Conservation (phyloP, 257 asterid species). For the Coffea canephora region DNA sequence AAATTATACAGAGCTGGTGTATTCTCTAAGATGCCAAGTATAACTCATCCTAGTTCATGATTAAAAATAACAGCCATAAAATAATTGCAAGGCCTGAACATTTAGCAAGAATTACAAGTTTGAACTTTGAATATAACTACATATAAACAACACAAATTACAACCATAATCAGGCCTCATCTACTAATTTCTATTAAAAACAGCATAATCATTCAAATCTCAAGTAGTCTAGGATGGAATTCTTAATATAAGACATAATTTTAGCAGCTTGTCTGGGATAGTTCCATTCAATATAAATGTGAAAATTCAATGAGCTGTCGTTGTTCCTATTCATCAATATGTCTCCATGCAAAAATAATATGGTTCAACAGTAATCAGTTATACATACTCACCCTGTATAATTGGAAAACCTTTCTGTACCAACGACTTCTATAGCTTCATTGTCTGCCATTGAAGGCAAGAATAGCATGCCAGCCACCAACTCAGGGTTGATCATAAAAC, state of each 20-base stretch:
- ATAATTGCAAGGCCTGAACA: not conserved
- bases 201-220: not conserved
- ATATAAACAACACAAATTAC: not conserved
- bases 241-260: not conserved
- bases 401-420: slow-evolving; percentile 91
- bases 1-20: not conserved
- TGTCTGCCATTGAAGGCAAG: slow-evolving; percentile 73
- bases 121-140: not conserved
- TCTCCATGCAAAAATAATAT: not conserved
- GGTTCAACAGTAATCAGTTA: not conserved
- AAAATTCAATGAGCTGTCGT: not conserved
- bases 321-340: not conserved
- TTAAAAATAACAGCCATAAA: not conserved
- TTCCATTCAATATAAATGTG: not conserved
- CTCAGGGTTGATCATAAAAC: slow-evolving; percentile 94
- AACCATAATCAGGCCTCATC: not conserved
- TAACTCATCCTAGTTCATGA: not conserved
- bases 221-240: not conserved
- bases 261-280: not conserved
- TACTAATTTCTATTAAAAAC: not conserved
- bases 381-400: slow-evolving; percentile 55
- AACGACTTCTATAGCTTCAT: slow-evolving; percentile 85
- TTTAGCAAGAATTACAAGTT: not conserved
- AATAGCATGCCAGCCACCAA: slow-evolving; percentile 70
- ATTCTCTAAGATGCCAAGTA: not conserved